phyloP scores from a whole-genome alignment of 2,329 filamentous ascomycete species.

The Hypoxylon sp. region DNA sequence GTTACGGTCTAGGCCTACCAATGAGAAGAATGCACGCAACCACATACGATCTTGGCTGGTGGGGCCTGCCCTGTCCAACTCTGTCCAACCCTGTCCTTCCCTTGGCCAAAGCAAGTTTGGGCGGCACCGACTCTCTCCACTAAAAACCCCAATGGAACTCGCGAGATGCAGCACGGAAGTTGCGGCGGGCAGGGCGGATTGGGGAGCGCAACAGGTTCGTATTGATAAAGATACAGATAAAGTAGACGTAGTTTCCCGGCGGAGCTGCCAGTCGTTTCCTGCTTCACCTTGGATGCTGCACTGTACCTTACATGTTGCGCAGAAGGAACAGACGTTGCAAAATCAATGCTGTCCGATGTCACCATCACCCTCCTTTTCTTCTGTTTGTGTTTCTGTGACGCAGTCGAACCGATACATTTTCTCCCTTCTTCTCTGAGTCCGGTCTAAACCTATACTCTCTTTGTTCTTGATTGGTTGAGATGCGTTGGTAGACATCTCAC shows the following conservation, averaged over 20 bases:
- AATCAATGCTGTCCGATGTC: slow-evolving; percentile 1
- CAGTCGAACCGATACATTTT: slow-evolving; percentile 5
- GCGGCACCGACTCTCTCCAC: slow-evolving; percentile 25
- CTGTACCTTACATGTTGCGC: slow-evolving; percentile 5
- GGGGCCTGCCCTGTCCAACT: slow-evolving; percentile 1
- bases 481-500: background rate
- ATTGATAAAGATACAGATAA: slow-evolving; percentile 18
- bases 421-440: background rate
- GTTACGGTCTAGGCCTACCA: slow-evolving; percentile 28
- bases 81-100: slow-evolving; percentile 1
- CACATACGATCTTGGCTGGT: slow-evolving; percentile 17
- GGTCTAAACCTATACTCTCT: background rate
- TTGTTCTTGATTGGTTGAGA: slow-evolving; percentile 5
- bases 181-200: background rate
- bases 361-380: background rate
- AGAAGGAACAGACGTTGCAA: slow-evolving; percentile 1
- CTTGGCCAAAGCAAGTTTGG: slow-evolving; percentile 19
- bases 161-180: slow-evolving; percentile 30
- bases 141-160: slow-evolving; percentile 30
- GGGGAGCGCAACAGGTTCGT: slow-evolving; percentile 1
- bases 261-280: background rate
- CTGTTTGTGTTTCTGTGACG: background rate
- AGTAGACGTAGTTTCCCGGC: slow-evolving; percentile 3
- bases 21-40: slow-evolving; percentile 21
- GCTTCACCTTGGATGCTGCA: background rate